A percentile compares a stretch with the other conserved stretches of the same genome.
phyloP scores from a whole-genome alignment of 768 basidiomycete species.

The Mycena pura region DNA sequence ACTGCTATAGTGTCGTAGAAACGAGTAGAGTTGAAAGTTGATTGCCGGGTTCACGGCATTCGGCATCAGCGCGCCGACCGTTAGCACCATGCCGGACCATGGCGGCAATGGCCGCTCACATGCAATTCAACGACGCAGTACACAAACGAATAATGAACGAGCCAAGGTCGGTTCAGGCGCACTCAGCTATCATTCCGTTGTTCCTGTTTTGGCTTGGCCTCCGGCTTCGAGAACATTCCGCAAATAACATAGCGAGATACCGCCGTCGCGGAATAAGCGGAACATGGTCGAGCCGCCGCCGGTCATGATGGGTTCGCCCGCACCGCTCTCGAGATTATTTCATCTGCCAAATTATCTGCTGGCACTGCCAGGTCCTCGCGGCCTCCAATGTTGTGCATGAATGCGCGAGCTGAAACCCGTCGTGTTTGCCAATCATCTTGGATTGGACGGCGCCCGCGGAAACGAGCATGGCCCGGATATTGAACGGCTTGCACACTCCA shows the following conservation, averaged over 20 bases:
- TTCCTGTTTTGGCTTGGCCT: neutral
- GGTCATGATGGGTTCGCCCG: neutral
- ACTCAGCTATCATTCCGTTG: too few species aligned
- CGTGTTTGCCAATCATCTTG: constrained; percentile 53
- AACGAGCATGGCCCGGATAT: constrained; percentile 74
- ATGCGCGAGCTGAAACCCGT: neutral
- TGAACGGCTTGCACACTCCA: constrained; percentile 80
- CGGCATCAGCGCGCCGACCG: too few species aligned
- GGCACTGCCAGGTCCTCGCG: neutral
- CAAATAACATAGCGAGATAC: neutral
- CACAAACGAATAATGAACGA: too few species aligned
- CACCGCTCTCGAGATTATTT: neutral
- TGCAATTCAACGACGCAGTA: too few species aligned
- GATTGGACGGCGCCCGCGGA: constrained; percentile 70
- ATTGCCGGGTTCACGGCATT: too few species aligned
- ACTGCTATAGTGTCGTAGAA: too few species aligned
- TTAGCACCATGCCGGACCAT: too few species aligned
- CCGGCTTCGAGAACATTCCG: neutral
- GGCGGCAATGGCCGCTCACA: too few species aligned
- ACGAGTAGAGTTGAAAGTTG: too few species aligned
- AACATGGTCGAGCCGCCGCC: neutral
- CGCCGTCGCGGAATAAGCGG: neutral
- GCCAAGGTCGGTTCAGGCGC: too few species aligned
- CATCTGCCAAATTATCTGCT: neutral
- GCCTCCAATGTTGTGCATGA: constrained; percentile 1